A percentile compares a stretch with the other conserved stretches of the same genome.
These are phyloP conservation scores for Fragilaria crotonensis DNA, from an alignment of 108 stramenopile species.

Conservation along the genomic window DNA sequence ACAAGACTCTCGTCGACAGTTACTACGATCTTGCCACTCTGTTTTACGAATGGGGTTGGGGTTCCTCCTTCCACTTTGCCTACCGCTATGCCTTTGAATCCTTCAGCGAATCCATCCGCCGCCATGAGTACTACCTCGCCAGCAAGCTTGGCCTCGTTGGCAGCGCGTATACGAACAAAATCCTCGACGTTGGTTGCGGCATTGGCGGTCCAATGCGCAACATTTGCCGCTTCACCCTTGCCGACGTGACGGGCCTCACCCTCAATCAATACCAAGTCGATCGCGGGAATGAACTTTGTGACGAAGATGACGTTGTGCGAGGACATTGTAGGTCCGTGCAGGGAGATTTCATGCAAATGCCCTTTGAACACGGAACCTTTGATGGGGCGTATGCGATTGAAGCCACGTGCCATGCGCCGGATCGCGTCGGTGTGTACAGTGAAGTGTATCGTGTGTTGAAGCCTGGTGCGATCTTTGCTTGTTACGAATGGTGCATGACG, in stretches of 20 bases:
- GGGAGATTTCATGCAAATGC: constrained; percentile 87
- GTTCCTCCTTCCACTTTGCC: constrained; percentile 85
- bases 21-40: constrained; percentile 93
- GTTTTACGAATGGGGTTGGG: constrained; percentile 97
- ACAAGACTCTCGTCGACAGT: constrained; percentile 66
- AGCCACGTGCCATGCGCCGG: constrained; percentile 91
- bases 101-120: constrained; percentile 79
- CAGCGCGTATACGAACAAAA: constrained; percentile 18
- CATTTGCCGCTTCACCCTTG: constrained; percentile 76
- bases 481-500: constrained; percentile 91
- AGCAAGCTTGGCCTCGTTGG: constrained; percentile 38
- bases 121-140: constrained; percentile 86
- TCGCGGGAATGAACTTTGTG: constrained; percentile 76
- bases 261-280: constrained; percentile 86
- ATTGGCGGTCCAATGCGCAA: constrained; percentile 95
- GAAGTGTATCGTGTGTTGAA: constrained; percentile 79
- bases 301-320: constrained; percentile 34
- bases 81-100: constrained; percentile 69
- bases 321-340: constrained; percentile 49
- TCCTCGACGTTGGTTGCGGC: constrained; percentile 91
- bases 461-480: constrained; percentile 76
- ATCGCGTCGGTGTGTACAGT: constrained; percentile 60
- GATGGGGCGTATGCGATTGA: constrained; percentile 92
- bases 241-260: constrained; percentile 71
- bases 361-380: constrained; percentile 64